phyloP scores from a whole-genome alignment of 2,329 filamentous ascomycete species.

The Phialocephala sp. region DNA sequence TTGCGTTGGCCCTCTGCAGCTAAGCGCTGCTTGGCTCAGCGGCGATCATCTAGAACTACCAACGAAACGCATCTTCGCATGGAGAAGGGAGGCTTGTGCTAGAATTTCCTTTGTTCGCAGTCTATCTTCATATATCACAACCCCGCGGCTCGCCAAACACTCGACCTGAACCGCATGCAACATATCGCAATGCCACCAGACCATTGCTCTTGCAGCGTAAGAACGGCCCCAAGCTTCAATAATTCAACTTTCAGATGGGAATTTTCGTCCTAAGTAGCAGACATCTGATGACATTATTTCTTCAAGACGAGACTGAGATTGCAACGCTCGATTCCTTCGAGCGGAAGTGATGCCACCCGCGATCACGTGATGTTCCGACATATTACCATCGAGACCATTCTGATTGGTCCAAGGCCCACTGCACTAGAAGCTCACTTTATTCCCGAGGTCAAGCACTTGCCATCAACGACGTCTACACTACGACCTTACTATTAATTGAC shows the following conservation, averaged over 20 bases:
- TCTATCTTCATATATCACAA: constrained; percentile 10
- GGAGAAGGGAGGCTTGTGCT: too few relatives aligned
- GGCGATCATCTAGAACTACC: not conserved
- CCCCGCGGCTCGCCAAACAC: constrained; percentile 34
- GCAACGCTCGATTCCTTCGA: too few relatives aligned
- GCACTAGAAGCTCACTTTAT: not conserved
- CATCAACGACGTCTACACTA: constrained; percentile 28
- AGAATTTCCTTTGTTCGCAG: too few relatives aligned
- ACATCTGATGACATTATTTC: too few relatives aligned
- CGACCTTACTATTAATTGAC: constrained; percentile 14
- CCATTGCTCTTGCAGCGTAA: constrained; percentile 43
- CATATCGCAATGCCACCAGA: constrained; percentile 50
- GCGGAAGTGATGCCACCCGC: too few relatives aligned
- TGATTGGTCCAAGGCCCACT: not conserved
- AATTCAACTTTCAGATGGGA: too few relatives aligned
- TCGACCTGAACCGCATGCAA: constrained; percentile 49
- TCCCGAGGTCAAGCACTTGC: constrained; percentile 27
- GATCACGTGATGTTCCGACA: too few relatives aligned
- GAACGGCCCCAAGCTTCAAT: too few relatives aligned
- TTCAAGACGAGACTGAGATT: too few relatives aligned
- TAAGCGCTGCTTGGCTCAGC: constrained; percentile 2
- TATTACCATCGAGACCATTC: not conserved
- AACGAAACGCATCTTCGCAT: not conserved
- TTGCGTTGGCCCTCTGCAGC: not conserved
- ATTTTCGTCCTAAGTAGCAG: too few relatives aligned